Percentiles rank a stretch among this genome's conserved stretches.
Conservation (phyloP, 2,329 filamentous ascomycete species). For the Aschersonia sp. region DNA sequence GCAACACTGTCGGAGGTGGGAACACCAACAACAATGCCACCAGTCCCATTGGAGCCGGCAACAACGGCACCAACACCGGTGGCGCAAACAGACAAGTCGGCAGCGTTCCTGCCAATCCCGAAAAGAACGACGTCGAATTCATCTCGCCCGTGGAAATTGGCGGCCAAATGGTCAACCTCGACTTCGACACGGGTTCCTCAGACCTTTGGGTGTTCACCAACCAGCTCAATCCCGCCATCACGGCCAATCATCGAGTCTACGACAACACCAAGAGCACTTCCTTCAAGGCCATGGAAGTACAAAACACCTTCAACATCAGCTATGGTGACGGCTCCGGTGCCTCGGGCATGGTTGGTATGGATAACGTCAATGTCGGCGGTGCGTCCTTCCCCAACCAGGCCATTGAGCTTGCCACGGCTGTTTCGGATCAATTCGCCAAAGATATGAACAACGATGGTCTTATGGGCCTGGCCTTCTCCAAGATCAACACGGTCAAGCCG, state of each 20-base stretch:
- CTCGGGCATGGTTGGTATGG: conserved; percentile 26
- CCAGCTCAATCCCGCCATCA: conserved; percentile 20
- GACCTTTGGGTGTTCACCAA: conserved; percentile 24
- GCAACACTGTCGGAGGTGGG: neutral
- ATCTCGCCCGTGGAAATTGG: conserved; percentile 8
- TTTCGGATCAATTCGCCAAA: conserved; percentile 23
- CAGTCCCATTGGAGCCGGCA: neutral
- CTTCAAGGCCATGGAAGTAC: conserved; percentile 17
- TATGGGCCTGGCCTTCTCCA: conserved; percentile 28
- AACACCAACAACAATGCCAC: neutral
- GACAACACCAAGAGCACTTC: conserved; percentile 22
- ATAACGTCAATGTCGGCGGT: conserved; percentile 26
- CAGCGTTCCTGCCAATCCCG: conserved; percentile 1
- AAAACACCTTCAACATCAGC: conserved; percentile 25
- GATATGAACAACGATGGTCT: conserved; percentile 27
- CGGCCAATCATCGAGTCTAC: conserved; percentile 24
- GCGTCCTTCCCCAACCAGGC: conserved; percentile 25
- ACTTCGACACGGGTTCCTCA: conserved; percentile 12
- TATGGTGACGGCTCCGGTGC: conserved; percentile 30
- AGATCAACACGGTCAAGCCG: conserved; percentile 26
- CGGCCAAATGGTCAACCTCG: conserved; percentile 8
- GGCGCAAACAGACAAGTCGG: neutral
- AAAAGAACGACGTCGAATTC: conserved; percentile 6
- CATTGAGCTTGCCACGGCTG: conserved; percentile 25
- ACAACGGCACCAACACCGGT: neutral